Evolutionary conservation across 345 rosid genomes (phyloP), one percentile per base, ranked within the genome.

Genomic region (Mangifera indica): DNA sequence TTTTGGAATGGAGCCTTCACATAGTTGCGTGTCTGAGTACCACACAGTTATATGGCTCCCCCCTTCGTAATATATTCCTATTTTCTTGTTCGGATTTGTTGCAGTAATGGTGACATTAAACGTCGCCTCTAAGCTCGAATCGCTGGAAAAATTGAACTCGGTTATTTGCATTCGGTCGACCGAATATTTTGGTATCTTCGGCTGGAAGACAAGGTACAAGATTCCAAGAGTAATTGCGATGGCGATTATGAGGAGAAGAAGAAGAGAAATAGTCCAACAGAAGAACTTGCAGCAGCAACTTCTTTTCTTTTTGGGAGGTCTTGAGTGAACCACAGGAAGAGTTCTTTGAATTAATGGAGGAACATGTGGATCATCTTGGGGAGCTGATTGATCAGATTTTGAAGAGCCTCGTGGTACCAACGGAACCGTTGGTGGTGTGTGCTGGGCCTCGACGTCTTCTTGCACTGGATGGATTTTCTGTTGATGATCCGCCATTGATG

Each of bases 61-160:
- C 0, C 86, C 84, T 60, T 88, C 94, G 65, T 93, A 93, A 65
- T 88, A 90, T 29, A 93, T 89, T 2, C 98, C 97, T 3, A 91
- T 87, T 48, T 81, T 87, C 81, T 83, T 81, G 72, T 93, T 93
- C 0, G 98, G 96, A 63, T 93, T 93, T 4, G 59, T 74, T 0
- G 97, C 93, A 0, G 91, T 90, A 6, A 93, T 85, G 1, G 83
- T 86, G 7, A 90, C 89, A 40, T 87, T 82, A 52, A 91, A 90
- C 46, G 85, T 72, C 0, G 95, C 89, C 0, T 77, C 56, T 60
- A 91, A 79, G 80, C 86, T 88, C 45, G 88, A 76, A 44, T 88
- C 66, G 46, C 63, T 59, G 55, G 69, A 68, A 48, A 82, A 45
- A 17, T 48, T 55, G 81, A 92, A 87, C 60, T 80, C 87, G 37